Evolutionary conservation across 345 rosid species (phyloP), one percentile per base, ranked within the genome.

Genomic region (Nasturtium officinale): DNA sequence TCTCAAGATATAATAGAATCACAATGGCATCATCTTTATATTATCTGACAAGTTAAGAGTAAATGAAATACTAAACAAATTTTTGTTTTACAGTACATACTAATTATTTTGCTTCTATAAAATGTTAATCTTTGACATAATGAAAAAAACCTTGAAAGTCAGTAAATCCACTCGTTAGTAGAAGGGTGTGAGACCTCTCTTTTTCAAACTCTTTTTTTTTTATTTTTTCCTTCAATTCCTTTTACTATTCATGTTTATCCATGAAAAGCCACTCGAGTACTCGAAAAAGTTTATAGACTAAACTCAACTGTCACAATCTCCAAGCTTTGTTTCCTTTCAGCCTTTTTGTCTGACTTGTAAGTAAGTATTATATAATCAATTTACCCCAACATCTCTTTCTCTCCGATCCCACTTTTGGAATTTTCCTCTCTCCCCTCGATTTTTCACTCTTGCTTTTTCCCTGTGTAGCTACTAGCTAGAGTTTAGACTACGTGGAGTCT

Each of bases 221-320:
- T 3, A 15, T 6, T 0, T 40, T 2, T n/a, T n/a, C 26, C n/a
- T n/a, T n/a, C 38, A 11, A 1, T 47, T 48, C 4, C 17, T 43
- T 43, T 50, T 59, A 26, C 52, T 25, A 12, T 47, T 50, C 6
- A 2, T 45, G 55, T 50, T 59, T 60, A 37, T 61, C 25, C 51
- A 45, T 55, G 75, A 26, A 69, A 76, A 69, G 65, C 65, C 53
- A 62, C 79, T 69, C 29, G 16, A 76, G 79, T 76, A 58, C 79
- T 48, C 62, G 26, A 26, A 69, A 43, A 42, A 54, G 79, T 68
- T 68, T 54, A 28, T 40, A 59, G 56, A 51, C 60, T 26, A 11
- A 23, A 60, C 65, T 69, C 65, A 45, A 69, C 58, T 76, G 75
- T 69, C 79, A 35, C 71, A 53, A 15, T 76, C 75, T 76, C 58